phyloP scores from a whole-genome alignment of 176 grass and related monocot species.

The Eragrostis nindensis region DNA sequence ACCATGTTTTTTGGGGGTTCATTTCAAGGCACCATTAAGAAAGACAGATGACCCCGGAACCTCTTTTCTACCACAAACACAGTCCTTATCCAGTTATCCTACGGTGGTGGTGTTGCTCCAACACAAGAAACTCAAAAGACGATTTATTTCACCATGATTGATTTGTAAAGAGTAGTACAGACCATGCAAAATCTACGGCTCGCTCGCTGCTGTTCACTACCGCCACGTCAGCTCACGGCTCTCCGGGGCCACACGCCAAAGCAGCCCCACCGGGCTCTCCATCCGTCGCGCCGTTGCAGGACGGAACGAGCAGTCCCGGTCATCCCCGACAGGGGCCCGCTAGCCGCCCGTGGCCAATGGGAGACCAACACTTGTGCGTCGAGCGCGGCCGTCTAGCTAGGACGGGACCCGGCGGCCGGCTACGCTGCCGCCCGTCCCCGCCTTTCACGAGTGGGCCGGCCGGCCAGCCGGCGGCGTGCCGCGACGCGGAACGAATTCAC shows the following conservation, averaged over 20 bases:
- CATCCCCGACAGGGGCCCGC: neutral
- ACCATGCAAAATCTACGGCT: slow-evolving; percentile 12
- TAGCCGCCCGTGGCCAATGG: neutral
- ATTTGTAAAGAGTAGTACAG: neutral
- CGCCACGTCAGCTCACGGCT: neutral
- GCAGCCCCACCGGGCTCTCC: neutral
- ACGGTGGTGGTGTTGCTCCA: too few relatives aligned
- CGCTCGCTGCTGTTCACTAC: neutral
- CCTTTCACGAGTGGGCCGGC: neutral
- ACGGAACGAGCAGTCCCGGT: slow-evolving; percentile 8
- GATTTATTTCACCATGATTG: too few relatives aligned
- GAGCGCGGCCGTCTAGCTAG: neutral
- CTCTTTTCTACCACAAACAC: too few relatives aligned
- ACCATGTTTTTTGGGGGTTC: too few relatives aligned
- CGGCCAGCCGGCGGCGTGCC: neutral
- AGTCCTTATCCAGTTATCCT: too few relatives aligned
- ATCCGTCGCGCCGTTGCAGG: neutral
- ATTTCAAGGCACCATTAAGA: neutral
- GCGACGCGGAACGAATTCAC: neutral
- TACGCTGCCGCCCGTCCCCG: neutral
- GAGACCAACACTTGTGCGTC: neutral
- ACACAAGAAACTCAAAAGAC: too few relatives aligned
- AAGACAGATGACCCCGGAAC: neutral
- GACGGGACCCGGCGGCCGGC: neutral
- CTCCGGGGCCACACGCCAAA: neutral